These are phyloP conservation scores for Dioscorea alata DNA, from an alignment of 106 monocot genomes.

Conservation along the genomic window DNA sequence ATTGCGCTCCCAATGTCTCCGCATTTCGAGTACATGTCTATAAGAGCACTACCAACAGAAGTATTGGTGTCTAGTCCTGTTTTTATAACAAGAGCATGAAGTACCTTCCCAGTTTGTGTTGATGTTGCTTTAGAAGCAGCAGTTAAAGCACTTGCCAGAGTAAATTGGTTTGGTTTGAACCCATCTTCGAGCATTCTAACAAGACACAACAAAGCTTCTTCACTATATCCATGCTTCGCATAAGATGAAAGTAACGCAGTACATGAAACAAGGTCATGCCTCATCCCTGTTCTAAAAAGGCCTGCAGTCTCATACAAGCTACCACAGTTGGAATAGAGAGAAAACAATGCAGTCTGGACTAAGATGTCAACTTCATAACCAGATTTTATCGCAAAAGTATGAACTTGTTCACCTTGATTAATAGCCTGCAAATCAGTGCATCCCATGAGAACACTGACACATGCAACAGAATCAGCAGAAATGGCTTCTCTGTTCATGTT, in stretches of 20 bases:
- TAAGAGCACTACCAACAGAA: constrained; percentile 18
- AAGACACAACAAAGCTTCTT: constrained; percentile 6
- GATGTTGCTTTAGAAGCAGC: constrained; percentile 8
- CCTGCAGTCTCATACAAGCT: neutral
- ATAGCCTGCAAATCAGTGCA: constrained; percentile 17
- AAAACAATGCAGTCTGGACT: constrained; percentile 15
- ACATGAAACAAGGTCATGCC: constrained; percentile 26
- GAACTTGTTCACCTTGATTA: constrained; percentile 16
- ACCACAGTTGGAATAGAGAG: constrained; percentile 14
- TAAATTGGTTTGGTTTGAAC: constrained; percentile 17
- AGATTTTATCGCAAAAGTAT: constrained; percentile 22
- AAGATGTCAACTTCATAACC: constrained; percentile 13
- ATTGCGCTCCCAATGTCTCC: constrained; percentile 11
- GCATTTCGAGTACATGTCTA: constrained; percentile 28
- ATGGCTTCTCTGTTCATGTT: constrained; percentile 14
- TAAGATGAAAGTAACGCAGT: constrained; percentile 25
- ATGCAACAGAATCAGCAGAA: constrained; percentile 10
- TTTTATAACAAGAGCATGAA: constrained; percentile 17
- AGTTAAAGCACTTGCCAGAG: constrained; percentile 12
- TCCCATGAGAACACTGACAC: constrained; percentile 13
- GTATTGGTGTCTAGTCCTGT: constrained; percentile 8
- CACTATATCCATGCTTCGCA: constrained; percentile 1
- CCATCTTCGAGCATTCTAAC: constrained; percentile 11
- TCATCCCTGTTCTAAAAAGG: neutral
- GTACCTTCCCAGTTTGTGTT: constrained; percentile 3